Percentiles rank a stretch among this genome's conserved stretches.
phyloP scores from a whole-genome alignment of 2,329 filamentous ascomycete genomes.

The Aspergillus luchuensis region DNA sequence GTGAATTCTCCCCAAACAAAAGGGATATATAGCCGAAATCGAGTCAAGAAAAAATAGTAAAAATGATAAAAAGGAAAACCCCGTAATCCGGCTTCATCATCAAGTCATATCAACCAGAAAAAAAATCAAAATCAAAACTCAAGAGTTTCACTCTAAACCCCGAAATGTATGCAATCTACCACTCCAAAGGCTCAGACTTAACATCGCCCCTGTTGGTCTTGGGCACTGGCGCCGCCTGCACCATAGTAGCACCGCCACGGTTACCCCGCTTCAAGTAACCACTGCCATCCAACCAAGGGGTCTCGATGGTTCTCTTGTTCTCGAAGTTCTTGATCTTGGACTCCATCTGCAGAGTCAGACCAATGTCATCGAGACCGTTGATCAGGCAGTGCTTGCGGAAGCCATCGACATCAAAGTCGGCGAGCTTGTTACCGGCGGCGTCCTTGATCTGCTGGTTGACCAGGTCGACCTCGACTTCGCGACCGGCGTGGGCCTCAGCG shows the following conservation, averaged over 20 bases:
- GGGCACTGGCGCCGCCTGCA: slow-evolving; percentile 70
- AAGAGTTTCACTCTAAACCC: neutral
- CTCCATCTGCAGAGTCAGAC: slow-evolving; percentile 87
- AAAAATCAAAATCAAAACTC: neutral
- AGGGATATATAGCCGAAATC: slow-evolving; percentile 29
- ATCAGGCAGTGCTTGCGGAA: slow-evolving; percentile 93
- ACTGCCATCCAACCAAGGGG: slow-evolving; percentile 87
- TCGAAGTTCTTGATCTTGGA: slow-evolving; percentile 87
- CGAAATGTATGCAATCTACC: slow-evolving; percentile 57
- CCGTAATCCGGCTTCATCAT: neutral
- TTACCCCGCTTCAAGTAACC: slow-evolving; percentile 69
- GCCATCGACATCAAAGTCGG: slow-evolving; percentile 82
- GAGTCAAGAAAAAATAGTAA: slow-evolving; percentile 2
- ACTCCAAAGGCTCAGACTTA: slow-evolving; percentile 83
- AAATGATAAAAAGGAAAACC: neutral
- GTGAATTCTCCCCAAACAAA: slow-evolving; percentile 24
- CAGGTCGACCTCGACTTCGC: slow-evolving; percentile 87
- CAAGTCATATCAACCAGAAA: neutral
- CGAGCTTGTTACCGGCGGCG: slow-evolving; percentile 70
- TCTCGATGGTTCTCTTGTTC: slow-evolving; percentile 71
- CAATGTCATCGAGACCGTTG: slow-evolving; percentile 94
- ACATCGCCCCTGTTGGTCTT: slow-evolving; percentile 87
- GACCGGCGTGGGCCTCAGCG: slow-evolving; percentile 73
- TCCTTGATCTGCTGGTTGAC: slow-evolving; percentile 81
- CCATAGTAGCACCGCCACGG: slow-evolving; percentile 59